Evolutionary conservation across 768 basidiomycete genomes (phyloP), one percentile per base, ranked within the genome.

Genomic region (Tricholoma bakamatsutake): DNA sequence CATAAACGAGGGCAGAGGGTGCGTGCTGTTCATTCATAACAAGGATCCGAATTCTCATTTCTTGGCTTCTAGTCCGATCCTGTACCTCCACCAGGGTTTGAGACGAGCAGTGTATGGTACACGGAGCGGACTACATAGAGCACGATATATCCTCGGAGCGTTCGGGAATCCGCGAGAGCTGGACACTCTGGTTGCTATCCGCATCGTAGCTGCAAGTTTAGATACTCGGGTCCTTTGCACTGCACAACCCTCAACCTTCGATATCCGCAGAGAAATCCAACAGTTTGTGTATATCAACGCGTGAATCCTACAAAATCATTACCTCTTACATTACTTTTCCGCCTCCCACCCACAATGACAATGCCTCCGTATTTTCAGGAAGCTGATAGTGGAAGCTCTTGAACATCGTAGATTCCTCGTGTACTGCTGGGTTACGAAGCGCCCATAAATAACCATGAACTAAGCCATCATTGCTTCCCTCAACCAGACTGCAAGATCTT

Each of bases 1-100:
- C 88, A 90, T 66, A 64, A 73, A 63, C 82, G 96, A 61, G 93
- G 93, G 53, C 96, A 98, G 69, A 79, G 80, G 67, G 95, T 95
- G 68, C 64, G 91, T 61, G 50, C 49, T 24, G 53, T 30, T 27
- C 39, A 46, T 51, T 45, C 1, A 17, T 54, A 12, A 33, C 27
- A 46, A 31, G 7, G 18, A 45, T 53, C 39, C 57, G 2, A 43
- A 50, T 17, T 54, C 42, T 40, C 8, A 27, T 33, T 42, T 24
- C 49, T 51, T 21, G 12, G 43, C 21, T 46, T 52, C 11, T 59
- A 93, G 92, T 78, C 84, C 18, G 78, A 88, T 59, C 80, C 87
- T 18, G 67, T 74, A 47, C 83, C 92, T 43, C 88, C 90, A 1
- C 72, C 82, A 61, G 80, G 74, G 13, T 93, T 89, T 64, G 80